phyloP scores from a whole-genome alignment of 495 filamentous ascomycete species.

The Pyrenula aspistea region DNA sequence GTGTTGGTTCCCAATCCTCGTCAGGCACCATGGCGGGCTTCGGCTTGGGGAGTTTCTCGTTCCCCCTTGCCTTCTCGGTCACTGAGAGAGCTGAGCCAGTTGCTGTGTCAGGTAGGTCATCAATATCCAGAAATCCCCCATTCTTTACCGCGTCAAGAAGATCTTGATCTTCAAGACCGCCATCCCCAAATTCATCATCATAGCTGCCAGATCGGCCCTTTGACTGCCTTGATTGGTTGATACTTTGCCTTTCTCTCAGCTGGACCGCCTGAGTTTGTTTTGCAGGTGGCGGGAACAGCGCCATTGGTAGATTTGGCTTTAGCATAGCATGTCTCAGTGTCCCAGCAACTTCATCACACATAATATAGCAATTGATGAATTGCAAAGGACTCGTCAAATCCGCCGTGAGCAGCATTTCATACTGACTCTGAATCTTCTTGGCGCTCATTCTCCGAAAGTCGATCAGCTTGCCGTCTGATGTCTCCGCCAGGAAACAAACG shows the following conservation, averaged over 20 bases:
- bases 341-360: slow-evolving; percentile 83
- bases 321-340: slow-evolving; percentile 53
- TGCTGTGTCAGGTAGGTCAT: slow-evolving; percentile 17
- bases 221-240: not conserved
- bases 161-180: slow-evolving; percentile 43
- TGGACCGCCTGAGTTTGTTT: not conserved
- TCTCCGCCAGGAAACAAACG: slow-evolving; percentile 65
- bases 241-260: slow-evolving; percentile 2
- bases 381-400: slow-evolving; percentile 44
- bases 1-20: slow-evolving; percentile 29
- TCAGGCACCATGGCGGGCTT: slow-evolving; percentile 7
- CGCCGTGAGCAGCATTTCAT: slow-evolving; percentile 50
- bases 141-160: slow-evolving; percentile 27
- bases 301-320: slow-evolving; percentile 45
- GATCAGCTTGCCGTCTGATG: slow-evolving; percentile 58
- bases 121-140: slow-evolving; percentile 32
- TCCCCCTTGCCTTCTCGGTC: not conserved
- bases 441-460: slow-evolving; percentile 71
- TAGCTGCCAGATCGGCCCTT: slow-evolving; percentile 4
- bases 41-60: slow-evolving; percentile 5
- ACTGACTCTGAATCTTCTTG: slow-evolving; percentile 48
- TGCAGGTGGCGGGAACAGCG: slow-evolving; percentile 32
- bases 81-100: not conserved
- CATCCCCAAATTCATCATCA: slow-evolving; percentile 40
- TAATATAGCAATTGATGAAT: slow-evolving; percentile 56